Conservation (phyloP, 345 rosid genomes). For the Turnera subulata region DNA sequence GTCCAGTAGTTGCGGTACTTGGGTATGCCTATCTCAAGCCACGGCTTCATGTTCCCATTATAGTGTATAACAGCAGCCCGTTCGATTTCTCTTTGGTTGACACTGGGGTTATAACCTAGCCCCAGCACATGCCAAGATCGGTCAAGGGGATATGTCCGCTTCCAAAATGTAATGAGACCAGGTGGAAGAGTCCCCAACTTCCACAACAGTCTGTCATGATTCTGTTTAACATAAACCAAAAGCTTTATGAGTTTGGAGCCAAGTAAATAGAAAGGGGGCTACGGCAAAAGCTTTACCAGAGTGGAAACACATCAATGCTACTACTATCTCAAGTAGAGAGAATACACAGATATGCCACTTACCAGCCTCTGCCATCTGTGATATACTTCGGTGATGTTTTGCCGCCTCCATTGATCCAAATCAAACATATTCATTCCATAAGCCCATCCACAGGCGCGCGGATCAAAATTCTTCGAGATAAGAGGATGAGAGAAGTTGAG, state of each 20-base stretch:
- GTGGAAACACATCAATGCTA: neutral
- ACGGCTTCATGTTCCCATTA: constrained; percentile 83
- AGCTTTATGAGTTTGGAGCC: no score
- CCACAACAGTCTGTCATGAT: constrained; percentile 69
- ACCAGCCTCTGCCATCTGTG: constrained; percentile 97
- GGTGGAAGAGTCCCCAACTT: constrained; percentile 76
- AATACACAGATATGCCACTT: constrained; percentile 11
- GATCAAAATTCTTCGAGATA: constrained; percentile 78
- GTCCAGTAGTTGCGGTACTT: constrained; percentile 66
- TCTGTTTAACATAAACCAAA: constrained; percentile 36
- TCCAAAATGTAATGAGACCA: constrained; percentile 76
- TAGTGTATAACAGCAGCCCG: constrained; percentile 72
- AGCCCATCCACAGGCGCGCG: constrained; percentile 99
- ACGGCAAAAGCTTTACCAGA: no score
- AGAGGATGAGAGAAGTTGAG: constrained; percentile 97
- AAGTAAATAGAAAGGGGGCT: no score
- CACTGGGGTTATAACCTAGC: constrained; percentile 77
- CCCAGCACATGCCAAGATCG: constrained; percentile 66
- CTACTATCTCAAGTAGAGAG: neutral
- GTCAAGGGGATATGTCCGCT: constrained; percentile 57
- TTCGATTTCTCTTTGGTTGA: constrained; percentile 66
- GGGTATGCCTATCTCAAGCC: constrained; percentile 90
- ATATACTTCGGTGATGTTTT: constrained; percentile 81
- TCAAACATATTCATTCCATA: constrained; percentile 97
- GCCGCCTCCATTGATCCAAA: constrained; percentile 81